Evolutionary conservation across 345 rosid genomes (phyloP), one percentile per base, ranked within the genome.

Genomic region (Populus pruinosa): DNA sequence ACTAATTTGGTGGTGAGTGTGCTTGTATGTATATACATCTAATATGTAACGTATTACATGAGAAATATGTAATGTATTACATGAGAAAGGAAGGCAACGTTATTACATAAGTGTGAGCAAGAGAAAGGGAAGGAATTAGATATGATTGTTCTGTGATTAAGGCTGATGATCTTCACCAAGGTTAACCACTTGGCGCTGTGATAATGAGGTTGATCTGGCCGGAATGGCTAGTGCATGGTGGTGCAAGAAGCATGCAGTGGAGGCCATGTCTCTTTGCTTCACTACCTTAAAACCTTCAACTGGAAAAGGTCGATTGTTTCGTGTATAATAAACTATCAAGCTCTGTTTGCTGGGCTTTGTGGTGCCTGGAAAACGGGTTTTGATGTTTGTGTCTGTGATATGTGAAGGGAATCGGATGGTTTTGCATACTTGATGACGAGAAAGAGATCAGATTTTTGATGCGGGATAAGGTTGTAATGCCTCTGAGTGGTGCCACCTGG

Each of bases 241-340:
- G 90, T 90, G 91, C 83, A 89, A 85, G 93, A 88, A 89, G 85
- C 93, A 86, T 6, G 90, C 70, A 7, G 92, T 88, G 62, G 91
- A 89, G 1, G 97, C 90, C 98, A 94, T 94, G 82, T 6, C 76
- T 12, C 12, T 36, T 33, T 8, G 0, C 63, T 27, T 76, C 41
- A 55, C 31, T 67, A 7, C 4, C 56, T 27, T 0, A 63, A 63
- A 63, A 5, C 31, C 35, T 63, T 63, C 8, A 33, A 33, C 36
- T 33, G 4, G 36, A 33, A 33, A 33, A 33, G 27, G 18, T 16
- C 38, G 29, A 53, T 41, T 21, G 25, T 20, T 70, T 41, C 1
- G 17, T 33, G 2, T 2, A 1, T 43, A 31, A 31, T 2, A 31
- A 31, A 31, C 33, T 31, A 31, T 31, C 33, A 31, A 13, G 31